A percentile compares a stretch with the other conserved stretches of the same genome.
Evolutionary conservation across 768 basidiomycete genomes (phyloP).

Genomic region (Auricularia cornea): DNA sequence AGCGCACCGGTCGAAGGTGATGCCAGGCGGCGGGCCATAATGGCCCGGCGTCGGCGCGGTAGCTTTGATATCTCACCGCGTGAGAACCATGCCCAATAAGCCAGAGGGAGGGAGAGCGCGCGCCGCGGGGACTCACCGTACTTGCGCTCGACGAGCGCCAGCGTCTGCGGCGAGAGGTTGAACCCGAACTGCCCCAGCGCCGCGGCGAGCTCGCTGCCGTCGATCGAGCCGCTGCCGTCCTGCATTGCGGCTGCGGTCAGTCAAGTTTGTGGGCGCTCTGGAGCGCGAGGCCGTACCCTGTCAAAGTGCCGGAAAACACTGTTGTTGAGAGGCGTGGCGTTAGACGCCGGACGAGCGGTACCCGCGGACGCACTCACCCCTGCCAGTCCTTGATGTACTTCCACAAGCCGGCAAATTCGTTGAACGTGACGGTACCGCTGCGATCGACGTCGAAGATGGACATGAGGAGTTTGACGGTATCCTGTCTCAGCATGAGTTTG

Average conservation of each 20-base stretch:
- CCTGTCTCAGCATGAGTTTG: slow-evolving; percentile 77
- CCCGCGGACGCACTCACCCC: slow-evolving; percentile 7
- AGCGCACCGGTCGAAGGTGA: slow-evolving; percentile 61
- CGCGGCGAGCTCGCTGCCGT: slow-evolving; percentile 53
- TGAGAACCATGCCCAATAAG: neutral
- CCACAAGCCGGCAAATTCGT: slow-evolving; percentile 68
- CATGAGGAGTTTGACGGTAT: slow-evolving; percentile 82
- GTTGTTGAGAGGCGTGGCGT: neutral
- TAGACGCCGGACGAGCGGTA: neutral
- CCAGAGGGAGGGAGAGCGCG: neutral
- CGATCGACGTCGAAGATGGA: slow-evolving; percentile 72
- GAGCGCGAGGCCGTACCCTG: neutral
- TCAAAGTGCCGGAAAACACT: slow-evolving; percentile 13
- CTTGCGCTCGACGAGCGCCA: slow-evolving; percentile 65
- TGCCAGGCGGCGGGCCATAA: slow-evolving; percentile 39
- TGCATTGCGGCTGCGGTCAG: too few relatives aligned
- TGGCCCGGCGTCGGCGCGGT: slow-evolving; percentile 22
- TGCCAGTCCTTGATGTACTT: slow-evolving; percentile 87
- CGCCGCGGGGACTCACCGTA: slow-evolving; percentile 45
- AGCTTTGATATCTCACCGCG: slow-evolving; percentile 47
- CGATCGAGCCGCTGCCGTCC: slow-evolving; percentile 77
- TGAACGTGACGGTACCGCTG: slow-evolving; percentile 71
- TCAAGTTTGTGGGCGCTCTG: too few relatives aligned
- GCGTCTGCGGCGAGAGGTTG: slow-evolving; percentile 57
- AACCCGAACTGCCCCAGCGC: slow-evolving; percentile 75